Evolutionary conservation across 1,284 basidiomycete genomes (phyloP), one percentile per base, ranked within the genome.

Genomic region (Violaceomyces palustris): DNA sequence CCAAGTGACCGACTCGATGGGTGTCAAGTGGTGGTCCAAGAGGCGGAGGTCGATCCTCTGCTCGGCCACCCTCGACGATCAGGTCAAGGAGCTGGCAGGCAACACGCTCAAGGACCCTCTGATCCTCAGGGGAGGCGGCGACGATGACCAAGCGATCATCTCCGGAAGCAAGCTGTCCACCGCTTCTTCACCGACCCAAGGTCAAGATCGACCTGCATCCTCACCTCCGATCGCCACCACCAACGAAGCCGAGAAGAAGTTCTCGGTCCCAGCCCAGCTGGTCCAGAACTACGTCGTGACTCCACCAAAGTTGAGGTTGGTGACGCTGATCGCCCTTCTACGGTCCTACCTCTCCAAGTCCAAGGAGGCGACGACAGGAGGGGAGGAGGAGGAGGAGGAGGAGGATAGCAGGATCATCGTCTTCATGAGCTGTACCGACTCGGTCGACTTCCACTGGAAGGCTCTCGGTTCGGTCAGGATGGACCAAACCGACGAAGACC

Each of bases 381-480:
- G 83, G 69, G 60, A 52, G 5, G 67, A 72, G 29, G 45, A 43
- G 2, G 41, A 38, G 19, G 64, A 69, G 15, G 67, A 63, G 4
- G 62, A 63, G 15, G 74, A 77, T 0, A 46, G 58, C 1, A 78
- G 79, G 59, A 83, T 96, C 33, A 90, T 99, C 41, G 90, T 98
- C 5, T 99, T 99, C 75, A 78, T 98, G 50, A 91, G 86, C 64
- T 97, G 91, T 64, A 98, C 91, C 3, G 92, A 97, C 74, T 89
- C 90, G 1, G 94, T 99, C 25, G 93, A 99, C 74, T 97, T 91
- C 70, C 90, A 96, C 72, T 98, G 88, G 87, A 81, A 81, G 35
- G 78, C 96, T n/a, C 76, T 98, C 0, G 87, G 85, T 1, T 82
- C 83, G 1, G 79, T 87, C 17, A 74, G 75, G 8, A 93, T 97